Evolutionary conservation across 2,329 filamentous ascomycete species (phyloP).

Genomic region (Pseudogymnoascus sp.): DNA sequence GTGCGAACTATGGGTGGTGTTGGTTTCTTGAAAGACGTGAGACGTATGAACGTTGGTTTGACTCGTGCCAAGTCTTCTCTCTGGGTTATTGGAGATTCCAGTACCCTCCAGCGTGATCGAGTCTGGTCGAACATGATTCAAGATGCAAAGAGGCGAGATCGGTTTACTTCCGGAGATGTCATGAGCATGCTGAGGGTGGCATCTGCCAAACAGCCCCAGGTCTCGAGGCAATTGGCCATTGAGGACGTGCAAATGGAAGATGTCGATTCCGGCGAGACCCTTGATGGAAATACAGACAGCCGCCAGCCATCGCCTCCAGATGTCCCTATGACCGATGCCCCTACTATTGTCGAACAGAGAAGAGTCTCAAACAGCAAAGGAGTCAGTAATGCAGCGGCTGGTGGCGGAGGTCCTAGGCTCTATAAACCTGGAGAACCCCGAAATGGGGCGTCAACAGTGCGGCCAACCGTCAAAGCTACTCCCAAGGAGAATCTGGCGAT

Average conservation of each 20-base stretch:
- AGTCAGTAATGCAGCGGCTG: neutral
- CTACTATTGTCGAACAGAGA: slow-evolving; percentile 1
- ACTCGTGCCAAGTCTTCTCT: slow-evolving; percentile 94
- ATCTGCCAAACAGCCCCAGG: neutral
- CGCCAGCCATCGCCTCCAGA: neutral
- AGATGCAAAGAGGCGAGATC: slow-evolving; percentile 64
- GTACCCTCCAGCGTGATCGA: slow-evolving; percentile 74
- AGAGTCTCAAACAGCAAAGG: neutral
- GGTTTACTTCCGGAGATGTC: slow-evolving; percentile 66
- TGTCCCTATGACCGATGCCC: neutral
- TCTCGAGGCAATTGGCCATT: neutral
- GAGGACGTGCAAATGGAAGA: slow-evolving; percentile 5
- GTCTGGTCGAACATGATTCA: slow-evolving; percentile 85
- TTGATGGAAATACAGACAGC: neutral
- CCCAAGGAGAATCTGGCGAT: neutral
- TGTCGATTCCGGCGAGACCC: neutral
- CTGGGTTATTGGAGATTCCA: slow-evolving; percentile 91
- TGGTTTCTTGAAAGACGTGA: slow-evolving; percentile 95
- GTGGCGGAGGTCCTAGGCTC: neutral
- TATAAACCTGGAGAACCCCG: neutral
- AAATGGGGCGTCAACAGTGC: neutral
- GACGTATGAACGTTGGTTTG: slow-evolving; percentile 98
- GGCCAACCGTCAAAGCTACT: neutral
- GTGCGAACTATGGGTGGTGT: slow-evolving; percentile 92
- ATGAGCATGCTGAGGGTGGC: slow-evolving; percentile 44